Evolutionary conservation across 257 asterid genomes (phyloP), one percentile per base, ranked within the genome.

Genomic region (Plectranthus barbatus): DNA sequence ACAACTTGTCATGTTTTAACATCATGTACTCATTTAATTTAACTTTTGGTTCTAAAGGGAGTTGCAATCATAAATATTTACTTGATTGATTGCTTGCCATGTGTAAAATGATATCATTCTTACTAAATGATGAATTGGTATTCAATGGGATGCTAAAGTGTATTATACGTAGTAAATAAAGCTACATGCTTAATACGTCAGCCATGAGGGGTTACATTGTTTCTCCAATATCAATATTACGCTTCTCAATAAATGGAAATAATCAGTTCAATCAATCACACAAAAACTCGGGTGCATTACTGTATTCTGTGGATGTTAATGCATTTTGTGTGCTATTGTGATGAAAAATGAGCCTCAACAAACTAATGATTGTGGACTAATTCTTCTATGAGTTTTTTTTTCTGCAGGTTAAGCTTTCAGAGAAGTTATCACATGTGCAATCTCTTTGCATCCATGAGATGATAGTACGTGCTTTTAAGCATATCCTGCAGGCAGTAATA

Each of bases 371-470:
- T 55, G 41, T 56, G 59, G 51, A 68, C 63, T 51, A 45, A 39
- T 37, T 41, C 57, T 57, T 79, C 55, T 61, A 41, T 20, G 71
- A 68, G 3, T 31, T 31, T 31, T 31, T 6, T 6, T 31, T 31
- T 31, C 36, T 68, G 49, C 92, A 92, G 98, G 98, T 92, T 75
- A 92, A 86, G 73, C 97, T 92, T 70, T 89, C 99, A 59, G 99
- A 89, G 74, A 92, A 89, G 76, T 74, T 92, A 66, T 86, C 95
- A 20, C 99, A 92, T 68, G 99, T 92, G 74, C 99, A 92, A 42
- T 89, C 96, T 63, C 95, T 92, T 63, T 92, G 98, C 82, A 81
- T 91, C 68, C 98, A 88, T 51, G 98, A 91, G 84, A 91, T 91
- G 98, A 87, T 88, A 56, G 90, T 84, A 49, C 81, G 98, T 51